Evolutionary conservation across 768 basidiomycete species (phyloP).

Genomic region (Agrocybe pediades): DNA sequence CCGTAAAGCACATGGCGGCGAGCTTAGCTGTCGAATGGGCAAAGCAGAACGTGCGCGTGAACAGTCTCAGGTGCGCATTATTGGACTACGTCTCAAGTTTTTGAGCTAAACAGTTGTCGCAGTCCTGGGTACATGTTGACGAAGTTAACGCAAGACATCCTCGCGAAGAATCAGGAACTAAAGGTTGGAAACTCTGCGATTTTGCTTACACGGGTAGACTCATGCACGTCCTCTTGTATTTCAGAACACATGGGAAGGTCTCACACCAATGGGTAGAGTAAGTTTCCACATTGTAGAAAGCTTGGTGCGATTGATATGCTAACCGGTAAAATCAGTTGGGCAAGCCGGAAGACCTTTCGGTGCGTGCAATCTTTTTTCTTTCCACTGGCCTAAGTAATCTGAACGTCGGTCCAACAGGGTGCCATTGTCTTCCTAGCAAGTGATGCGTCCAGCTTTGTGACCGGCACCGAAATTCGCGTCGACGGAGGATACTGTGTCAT

Average conservation of each 20-base stretch:
- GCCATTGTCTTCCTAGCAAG: conserved; percentile 90
- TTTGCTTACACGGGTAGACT: background rate
- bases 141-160: conserved; percentile 81
- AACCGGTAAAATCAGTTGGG: conserved; percentile 72
- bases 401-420: conserved; percentile 46
- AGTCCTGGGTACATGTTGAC: conserved; percentile 97
- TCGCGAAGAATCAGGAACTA: conserved; percentile 73
- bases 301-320: background rate
- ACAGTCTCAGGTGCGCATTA: conserved; percentile 61
- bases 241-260: conserved; percentile 79
- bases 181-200: conserved; percentile 47
- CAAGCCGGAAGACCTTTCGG: conserved; percentile 89
- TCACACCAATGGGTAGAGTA: conserved; percentile 88
- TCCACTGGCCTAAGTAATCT: background rate
- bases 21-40: conserved; percentile 97
- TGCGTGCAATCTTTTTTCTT: conserved; percentile 29
- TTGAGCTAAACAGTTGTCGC: conserved; percentile 4
- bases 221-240: conserved; percentile 1
- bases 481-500: conserved; percentile 88
- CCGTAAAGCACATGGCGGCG: conserved; percentile 92
- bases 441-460: conserved; percentile 90
- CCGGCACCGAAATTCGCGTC: conserved; percentile 81
- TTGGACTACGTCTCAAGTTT: background rate
- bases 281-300: conserved; percentile 23
- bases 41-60: conserved; percentile 83